Evolutionary conservation across 768 basidiomycete genomes (phyloP), one percentile per base, ranked within the genome.

Genomic region (Leccinum fibrillosum): DNA sequence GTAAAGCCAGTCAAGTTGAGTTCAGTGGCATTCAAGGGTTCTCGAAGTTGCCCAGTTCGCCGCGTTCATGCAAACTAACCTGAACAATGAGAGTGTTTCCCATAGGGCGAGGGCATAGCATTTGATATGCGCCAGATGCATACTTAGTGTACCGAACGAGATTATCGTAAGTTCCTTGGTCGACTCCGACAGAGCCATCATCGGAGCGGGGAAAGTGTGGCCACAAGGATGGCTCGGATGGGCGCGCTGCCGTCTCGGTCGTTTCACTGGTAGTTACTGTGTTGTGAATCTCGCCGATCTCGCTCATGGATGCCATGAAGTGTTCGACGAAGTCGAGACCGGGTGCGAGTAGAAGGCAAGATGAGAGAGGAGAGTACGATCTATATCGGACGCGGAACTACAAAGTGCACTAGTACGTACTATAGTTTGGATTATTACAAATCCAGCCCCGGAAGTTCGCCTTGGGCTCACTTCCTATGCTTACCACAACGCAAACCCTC

Each of bases 91-190:
- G 74, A 7, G 60, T 71, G 37, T 76, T 80, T 3, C 82, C 81
- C 58, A 82, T 66, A n/a, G 82, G 82, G 10, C 70, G 68, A 5
- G 77, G 78, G 56, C 81, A 82, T 7, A 80, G 35, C 25, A 69
- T 53, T 53, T 79, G 80, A 60, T 82, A 82, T 17, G 75, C 75
- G 2, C 80, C 79, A 6, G 81, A 82, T 6, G 82, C 76, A 61
- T 81, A 83, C 62, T 79, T 80, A 1, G 77, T 73, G 61, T 78
- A 82, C 13, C 69, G 73, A 56, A 75, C 76, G 34, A 83, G 73
- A 49, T 81, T 67, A 47, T 76, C 65, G 56, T 79, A 82, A 1
- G 74, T 69, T 19, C 63, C 53, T 26, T 74, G 69, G 49, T 73
- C 66, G 44, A 80, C 72, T 4, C 74, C 76, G 6, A 49, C 57